A percentile compares a stretch with the other conserved stretches of the same genome.
Conservation (phyloP, 208 protist species). For the Trypanosoma scelopori region DNA sequence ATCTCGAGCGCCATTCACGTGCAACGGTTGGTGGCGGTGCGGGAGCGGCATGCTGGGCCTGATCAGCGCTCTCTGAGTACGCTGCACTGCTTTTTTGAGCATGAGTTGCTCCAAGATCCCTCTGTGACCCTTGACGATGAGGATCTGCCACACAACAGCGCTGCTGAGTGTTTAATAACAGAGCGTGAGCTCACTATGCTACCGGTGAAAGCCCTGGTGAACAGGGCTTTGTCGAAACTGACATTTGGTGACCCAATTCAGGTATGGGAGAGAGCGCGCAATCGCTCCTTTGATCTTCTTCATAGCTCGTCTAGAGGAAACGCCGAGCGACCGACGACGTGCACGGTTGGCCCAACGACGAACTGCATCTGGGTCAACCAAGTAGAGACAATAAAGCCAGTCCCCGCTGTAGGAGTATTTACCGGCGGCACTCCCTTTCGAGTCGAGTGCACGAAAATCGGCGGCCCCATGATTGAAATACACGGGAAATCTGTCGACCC, state of each 20-base stretch:
- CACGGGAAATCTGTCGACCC: slow-evolving; percentile 80
- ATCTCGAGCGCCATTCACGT: slow-evolving; percentile 28
- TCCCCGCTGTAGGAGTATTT: slow-evolving; percentile 68
- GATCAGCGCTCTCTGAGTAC: slow-evolving; percentile 43
- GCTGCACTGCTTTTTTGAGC: slow-evolving; percentile 75
- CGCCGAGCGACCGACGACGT: slow-evolving; percentile 2
- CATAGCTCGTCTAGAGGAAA: not conserved
- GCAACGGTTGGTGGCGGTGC: slow-evolving; percentile 32
- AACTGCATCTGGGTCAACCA: slow-evolving; percentile 69
- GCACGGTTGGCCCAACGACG: slow-evolving; percentile 31
- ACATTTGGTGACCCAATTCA: slow-evolving; percentile 87
- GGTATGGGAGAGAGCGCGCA: slow-evolving; percentile 58
- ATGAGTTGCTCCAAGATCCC: slow-evolving; percentile 48
- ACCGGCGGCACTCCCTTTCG: slow-evolving; percentile 60
- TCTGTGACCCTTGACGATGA: slow-evolving; percentile 75
- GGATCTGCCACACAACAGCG: slow-evolving; percentile 62
- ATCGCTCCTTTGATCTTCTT: slow-evolving; percentile 24
- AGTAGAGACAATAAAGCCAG: slow-evolving; percentile 72
- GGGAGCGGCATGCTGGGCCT: slow-evolving; percentile 39
- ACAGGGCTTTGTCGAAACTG: slow-evolving; percentile 47
- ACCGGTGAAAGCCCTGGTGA: slow-evolving; percentile 38
- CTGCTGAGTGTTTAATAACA: slow-evolving; percentile 52
- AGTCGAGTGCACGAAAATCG: slow-evolving; percentile 54
- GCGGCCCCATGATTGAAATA: slow-evolving; percentile 54
- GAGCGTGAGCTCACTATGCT: slow-evolving; percentile 36